Conservation (phyloP, 2,329 filamentous ascomycete species). For the Claviceps spartinae region DNA sequence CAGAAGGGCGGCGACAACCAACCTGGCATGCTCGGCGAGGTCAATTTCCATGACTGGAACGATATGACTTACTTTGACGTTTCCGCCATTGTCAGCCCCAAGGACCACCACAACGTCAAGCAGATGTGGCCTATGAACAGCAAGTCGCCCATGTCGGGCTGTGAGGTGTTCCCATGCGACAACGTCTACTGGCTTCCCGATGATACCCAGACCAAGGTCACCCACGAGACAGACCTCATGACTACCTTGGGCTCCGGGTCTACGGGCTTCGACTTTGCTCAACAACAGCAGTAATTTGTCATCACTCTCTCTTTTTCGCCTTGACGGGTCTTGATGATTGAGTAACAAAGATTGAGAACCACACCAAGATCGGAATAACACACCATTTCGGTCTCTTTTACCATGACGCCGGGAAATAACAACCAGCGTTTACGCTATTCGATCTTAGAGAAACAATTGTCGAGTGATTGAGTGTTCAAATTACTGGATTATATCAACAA, state of each 20-base stretch:
- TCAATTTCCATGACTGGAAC: conserved; percentile 33
- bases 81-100: conserved; percentile 41
- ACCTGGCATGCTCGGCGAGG: conserved; percentile 40
- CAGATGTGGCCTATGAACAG: conserved; percentile 33
- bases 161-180: conserved; percentile 36
- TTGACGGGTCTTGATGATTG: too few species aligned
- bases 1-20: conserved; percentile 27
- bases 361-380: too few species aligned
- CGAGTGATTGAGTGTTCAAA: too few species aligned
- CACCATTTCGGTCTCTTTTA: too few species aligned
- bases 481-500: too few species aligned
- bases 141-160: conserved; percentile 33
- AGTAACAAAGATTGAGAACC: too few species aligned
- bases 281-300: background rate
- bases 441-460: too few species aligned
- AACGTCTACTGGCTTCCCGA: conserved; percentile 40
- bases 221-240: conserved; percentile 33
- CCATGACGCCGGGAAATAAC: too few species aligned
- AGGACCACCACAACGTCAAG: conserved; percentile 38
- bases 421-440: too few species aligned
- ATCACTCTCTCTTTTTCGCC: too few species aligned
- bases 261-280: conserved; percentile 11
- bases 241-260: conserved; percentile 32
- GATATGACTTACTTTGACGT: conserved; percentile 43
- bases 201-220: conserved; percentile 42